Percentiles rank a stretch among this genome's conserved stretches.
phyloP scores from a whole-genome alignment of 768 basidiomycete genomes.

The Russula lepida region DNA sequence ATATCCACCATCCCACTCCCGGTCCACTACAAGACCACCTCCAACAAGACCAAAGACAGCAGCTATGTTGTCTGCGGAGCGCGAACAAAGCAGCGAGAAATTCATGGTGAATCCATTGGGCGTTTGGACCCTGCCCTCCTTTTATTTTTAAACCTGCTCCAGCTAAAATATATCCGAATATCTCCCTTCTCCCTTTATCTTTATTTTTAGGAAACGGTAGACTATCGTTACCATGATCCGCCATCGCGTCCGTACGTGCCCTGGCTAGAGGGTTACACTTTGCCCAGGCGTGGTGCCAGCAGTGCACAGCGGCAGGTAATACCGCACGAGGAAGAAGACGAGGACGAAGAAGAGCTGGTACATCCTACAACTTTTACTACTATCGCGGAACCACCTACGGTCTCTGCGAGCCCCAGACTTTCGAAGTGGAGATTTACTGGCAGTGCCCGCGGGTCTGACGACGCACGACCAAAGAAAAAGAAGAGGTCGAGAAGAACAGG shows the following conservation, averaged over 20 bases:
- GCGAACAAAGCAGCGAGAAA: not conserved
- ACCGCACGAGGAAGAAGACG: not conserved
- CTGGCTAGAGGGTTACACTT: not conserved
- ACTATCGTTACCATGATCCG: conserved; percentile 8
- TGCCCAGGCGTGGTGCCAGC: not conserved
- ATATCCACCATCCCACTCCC: not conserved
- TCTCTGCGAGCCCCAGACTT: not conserved
- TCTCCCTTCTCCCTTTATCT: not conserved
- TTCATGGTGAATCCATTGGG: conserved; percentile 5
- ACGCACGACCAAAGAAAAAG: not conserved
- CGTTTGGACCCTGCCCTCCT: not conserved
- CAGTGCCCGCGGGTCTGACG: not conserved
- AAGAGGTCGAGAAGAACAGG: not conserved
- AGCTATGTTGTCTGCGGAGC: not conserved
- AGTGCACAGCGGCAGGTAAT: not conserved
- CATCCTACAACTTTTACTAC: too few species aligned
- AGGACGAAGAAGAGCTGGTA: too few species aligned
- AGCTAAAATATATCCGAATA: not conserved
- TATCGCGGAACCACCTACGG: not conserved
- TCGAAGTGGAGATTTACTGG: not conserved
- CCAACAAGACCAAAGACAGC: not conserved
- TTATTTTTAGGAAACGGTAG: conserved; percentile 8
- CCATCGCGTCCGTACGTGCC: conserved; percentile 1
- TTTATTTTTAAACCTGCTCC: not conserved
- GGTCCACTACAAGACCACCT: not conserved